phyloP scores from a whole-genome alignment of 2,329 filamentous ascomycete genomes.

The Penicillium sp. region DNA sequence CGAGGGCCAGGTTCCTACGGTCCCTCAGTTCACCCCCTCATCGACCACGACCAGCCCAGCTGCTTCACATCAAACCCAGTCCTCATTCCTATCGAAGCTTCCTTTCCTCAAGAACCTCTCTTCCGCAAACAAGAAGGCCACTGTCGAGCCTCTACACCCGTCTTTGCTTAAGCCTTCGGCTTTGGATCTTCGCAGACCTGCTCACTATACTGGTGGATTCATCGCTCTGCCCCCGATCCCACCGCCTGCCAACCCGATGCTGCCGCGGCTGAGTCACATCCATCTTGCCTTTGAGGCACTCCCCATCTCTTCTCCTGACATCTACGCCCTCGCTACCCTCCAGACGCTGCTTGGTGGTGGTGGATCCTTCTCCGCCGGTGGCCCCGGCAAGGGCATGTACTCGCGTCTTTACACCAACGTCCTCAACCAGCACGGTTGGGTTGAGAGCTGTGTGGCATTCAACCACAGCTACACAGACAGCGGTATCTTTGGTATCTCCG shows the following conservation, averaged over 20 bases:
- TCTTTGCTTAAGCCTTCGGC: constrained; percentile 46
- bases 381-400: constrained; percentile 99
- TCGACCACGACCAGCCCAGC: constrained; percentile 40
- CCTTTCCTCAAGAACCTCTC: constrained; percentile 90
- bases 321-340: constrained; percentile 92
- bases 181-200: constrained; percentile 63
- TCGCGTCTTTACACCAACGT: constrained; percentile 96
- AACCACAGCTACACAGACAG: constrained; percentile 98
- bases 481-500: constrained; percentile 91
- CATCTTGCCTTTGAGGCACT: constrained; percentile 95
- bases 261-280: constrained; percentile 84
- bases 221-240: constrained; percentile 80
- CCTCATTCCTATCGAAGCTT: constrained; percentile 75
- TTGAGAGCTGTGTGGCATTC: constrained; percentile 92
- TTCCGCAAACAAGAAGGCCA: constrained; percentile 63
- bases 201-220: constrained; percentile 93
- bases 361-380: constrained; percentile 93
- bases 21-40: constrained; percentile 45
- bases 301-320: constrained; percentile 85
- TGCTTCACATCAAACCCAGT: constrained; percentile 50
- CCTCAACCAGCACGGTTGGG: constrained; percentile 95
- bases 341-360: constrained; percentile 95
- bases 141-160: constrained; percentile 57
- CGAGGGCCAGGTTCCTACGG: constrained; percentile 38
- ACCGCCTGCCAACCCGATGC: constrained; percentile 72